These are phyloP conservation scores for Psilocybe azurescens DNA, from an alignment of 768 basidiomycete species.

Conservation along the genomic window DNA sequence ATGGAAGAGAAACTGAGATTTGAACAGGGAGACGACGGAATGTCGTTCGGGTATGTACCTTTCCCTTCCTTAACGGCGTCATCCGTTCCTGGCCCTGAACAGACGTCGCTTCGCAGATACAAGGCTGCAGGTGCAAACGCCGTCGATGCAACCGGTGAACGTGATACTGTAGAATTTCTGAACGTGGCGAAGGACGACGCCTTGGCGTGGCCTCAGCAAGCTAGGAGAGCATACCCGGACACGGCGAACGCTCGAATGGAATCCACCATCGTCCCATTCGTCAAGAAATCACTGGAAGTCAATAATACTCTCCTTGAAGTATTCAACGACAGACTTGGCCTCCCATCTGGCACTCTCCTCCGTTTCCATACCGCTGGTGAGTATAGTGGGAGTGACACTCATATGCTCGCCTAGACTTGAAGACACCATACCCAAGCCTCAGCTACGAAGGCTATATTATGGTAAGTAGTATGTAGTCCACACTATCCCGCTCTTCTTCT, in stretches of 20 bases:
- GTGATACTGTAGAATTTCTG: conserved; percentile 66
- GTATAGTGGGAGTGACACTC: conserved; percentile 47
- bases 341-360: conserved; percentile 53
- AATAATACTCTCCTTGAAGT: conserved; percentile 56
- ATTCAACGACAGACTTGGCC: conserved; percentile 61
- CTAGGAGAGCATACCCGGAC: conserved; percentile 61
- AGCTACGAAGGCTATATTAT: too few species aligned
- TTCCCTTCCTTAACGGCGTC: background rate
- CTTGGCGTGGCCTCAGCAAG: conserved; percentile 57
- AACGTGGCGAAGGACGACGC: conserved; percentile 76
- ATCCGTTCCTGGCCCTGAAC: background rate
- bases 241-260: conserved; percentile 57
- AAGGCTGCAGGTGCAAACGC: conserved; percentile 69
- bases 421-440: too few species aligned
- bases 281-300: conserved; percentile 60
- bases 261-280: conserved; percentile 55
- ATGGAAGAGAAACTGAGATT: conserved; percentile 62
- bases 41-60: conserved; percentile 39
- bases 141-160: conserved; percentile 60
- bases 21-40: conserved; percentile 58
- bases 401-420: too few species aligned
- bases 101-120: conserved; percentile 41
- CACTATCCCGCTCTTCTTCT: too few species aligned
- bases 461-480: too few species aligned
- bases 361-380: conserved; percentile 49